Evolutionary conservation across 2,329 filamentous ascomycete genomes (phyloP).

Genomic region (Cladobotryum protrusum): DNA sequence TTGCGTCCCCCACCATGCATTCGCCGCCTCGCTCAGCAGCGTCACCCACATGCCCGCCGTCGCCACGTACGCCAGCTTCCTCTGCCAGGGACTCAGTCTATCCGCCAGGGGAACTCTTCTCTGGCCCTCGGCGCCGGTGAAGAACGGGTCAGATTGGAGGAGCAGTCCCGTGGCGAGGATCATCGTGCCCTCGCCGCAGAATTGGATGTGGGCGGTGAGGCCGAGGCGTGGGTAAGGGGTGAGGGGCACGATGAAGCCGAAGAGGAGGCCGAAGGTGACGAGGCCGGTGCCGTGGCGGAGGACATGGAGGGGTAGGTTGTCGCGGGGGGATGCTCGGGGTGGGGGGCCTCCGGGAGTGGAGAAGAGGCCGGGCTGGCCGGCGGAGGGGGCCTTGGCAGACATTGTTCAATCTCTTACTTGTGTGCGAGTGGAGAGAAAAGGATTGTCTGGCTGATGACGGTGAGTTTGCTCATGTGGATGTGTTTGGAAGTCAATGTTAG

Average conservation of each 20-base stretch:
- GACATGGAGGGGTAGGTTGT: conserved; percentile 5
- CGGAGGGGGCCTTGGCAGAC: conserved; percentile 2
- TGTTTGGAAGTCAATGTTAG: too few relatives aligned
- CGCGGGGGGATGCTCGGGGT: too few relatives aligned
- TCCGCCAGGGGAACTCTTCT: not conserved
- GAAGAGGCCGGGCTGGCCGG: not conserved
- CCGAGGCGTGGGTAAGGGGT: conserved; percentile 9
- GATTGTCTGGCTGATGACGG: not conserved
- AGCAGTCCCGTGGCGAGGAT: conserved; percentile 6
- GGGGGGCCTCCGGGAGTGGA: not conserved
- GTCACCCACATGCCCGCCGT: conserved; percentile 6
- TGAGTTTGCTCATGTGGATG: not conserved
- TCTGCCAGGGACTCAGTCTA: conserved; percentile 3
- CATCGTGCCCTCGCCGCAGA: conserved; percentile 5
- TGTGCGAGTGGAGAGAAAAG: not conserved
- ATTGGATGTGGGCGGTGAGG: conserved; percentile 10
- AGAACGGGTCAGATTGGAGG: conserved; percentile 3
- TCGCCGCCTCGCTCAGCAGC: conserved; percentile 6
- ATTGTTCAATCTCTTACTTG: too few relatives aligned
- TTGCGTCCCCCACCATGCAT: conserved; percentile 10
- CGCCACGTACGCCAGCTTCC: not conserved
- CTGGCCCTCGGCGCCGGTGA: not conserved
- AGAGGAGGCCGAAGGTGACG: conserved; percentile 6
- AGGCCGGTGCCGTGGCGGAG: conserved; percentile 8
- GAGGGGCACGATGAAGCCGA: conserved; percentile 10